phyloP scores from a whole-genome alignment of 345 rosid genomes.

The Heritiera littoralis region DNA sequence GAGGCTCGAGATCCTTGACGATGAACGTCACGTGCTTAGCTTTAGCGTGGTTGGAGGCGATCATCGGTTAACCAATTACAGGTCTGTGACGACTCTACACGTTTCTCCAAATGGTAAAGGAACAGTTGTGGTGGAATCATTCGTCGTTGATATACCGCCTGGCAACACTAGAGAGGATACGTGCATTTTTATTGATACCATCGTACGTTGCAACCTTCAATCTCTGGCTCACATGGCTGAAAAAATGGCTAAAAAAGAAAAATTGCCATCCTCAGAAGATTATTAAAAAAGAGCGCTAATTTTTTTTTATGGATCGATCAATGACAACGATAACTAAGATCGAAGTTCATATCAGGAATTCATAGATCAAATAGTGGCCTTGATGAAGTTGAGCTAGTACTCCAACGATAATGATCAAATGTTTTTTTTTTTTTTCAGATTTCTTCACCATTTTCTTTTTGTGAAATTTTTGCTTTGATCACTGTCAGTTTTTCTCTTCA shows the following conservation, averaged over 20 bases:
- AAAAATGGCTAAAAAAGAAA: slow-evolving; percentile 37
- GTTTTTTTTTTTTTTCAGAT: neutral
- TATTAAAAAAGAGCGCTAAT: neutral
- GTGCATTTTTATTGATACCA: slow-evolving; percentile 67
- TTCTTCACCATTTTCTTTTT: neutral
- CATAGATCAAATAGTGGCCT: neutral
- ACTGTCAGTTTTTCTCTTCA: neutral
- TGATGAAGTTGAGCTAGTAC: neutral
- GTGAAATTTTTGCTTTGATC: neutral
- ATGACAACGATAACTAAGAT: neutral
- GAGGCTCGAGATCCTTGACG: slow-evolving; percentile 82
- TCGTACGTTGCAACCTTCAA: slow-evolving; percentile 83
- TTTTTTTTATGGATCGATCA: slow-evolving; percentile 20
- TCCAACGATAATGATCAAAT: neutral
- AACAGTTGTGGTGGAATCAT: slow-evolving; percentile 79
- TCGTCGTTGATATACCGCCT: slow-evolving; percentile 74
- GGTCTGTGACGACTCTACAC: slow-evolving; percentile 80
- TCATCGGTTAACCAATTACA: slow-evolving; percentile 75
- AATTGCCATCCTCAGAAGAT: neutral
- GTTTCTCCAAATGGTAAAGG: slow-evolving; percentile 36
- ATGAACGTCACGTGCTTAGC: slow-evolving; percentile 74
- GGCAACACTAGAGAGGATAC: slow-evolving; percentile 88
- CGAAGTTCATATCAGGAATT: neutral
- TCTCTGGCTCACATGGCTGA: slow-evolving; percentile 72
- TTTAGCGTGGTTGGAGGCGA: slow-evolving; percentile 86